Conservation (phyloP, 2,329 filamentous ascomycete genomes). For the Diaporthe vexans region DNA sequence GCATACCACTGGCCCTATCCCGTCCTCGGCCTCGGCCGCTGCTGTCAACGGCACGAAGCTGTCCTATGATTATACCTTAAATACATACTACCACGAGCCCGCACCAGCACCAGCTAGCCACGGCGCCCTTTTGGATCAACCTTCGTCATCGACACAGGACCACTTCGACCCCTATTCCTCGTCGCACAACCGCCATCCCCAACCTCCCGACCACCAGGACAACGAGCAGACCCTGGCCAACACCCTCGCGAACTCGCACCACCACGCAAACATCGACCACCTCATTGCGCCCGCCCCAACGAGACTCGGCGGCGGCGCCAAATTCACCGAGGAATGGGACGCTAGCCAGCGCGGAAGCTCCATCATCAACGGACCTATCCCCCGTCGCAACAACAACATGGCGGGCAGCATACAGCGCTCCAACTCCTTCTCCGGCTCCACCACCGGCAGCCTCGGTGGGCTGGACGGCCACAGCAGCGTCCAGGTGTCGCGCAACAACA, state of each 20-base stretch:
- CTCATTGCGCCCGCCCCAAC: slow-evolving; percentile 44
- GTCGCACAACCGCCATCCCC: slow-evolving; percentile 21
- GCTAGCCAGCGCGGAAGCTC: slow-evolving; percentile 77
- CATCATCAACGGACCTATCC: slow-evolving; percentile 65
- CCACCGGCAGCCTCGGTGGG: slow-evolving; percentile 59
- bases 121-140: slow-evolving; percentile 21
- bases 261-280: slow-evolving; percentile 36
- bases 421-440: slow-evolving; percentile 69
- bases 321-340: slow-evolving; percentile 80
- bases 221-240: slow-evolving; percentile 41
- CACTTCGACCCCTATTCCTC: slow-evolving; percentile 33
- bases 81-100: slow-evolving; percentile 29
- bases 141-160: slow-evolving; percentile 35
- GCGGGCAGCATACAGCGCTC: slow-evolving; percentile 68
- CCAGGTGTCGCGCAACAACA: slow-evolving; percentile 70
- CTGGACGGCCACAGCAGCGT: slow-evolving; percentile 50
- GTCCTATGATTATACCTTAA: slow-evolving; percentile 18
- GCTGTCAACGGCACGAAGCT: slow-evolving; percentile 37
- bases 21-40: slow-evolving; percentile 29
- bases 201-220: background rate
- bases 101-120: slow-evolving; percentile 20
- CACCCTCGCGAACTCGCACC: slow-evolving; percentile 44
- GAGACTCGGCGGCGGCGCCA: slow-evolving; percentile 59
- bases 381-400: slow-evolving; percentile 36
- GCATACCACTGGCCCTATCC: slow-evolving; percentile 20